These are phyloP conservation scores for Acanthamoeba quina DNA, from an alignment of 208 protist genomes.

Conservation along the genomic window DNA sequence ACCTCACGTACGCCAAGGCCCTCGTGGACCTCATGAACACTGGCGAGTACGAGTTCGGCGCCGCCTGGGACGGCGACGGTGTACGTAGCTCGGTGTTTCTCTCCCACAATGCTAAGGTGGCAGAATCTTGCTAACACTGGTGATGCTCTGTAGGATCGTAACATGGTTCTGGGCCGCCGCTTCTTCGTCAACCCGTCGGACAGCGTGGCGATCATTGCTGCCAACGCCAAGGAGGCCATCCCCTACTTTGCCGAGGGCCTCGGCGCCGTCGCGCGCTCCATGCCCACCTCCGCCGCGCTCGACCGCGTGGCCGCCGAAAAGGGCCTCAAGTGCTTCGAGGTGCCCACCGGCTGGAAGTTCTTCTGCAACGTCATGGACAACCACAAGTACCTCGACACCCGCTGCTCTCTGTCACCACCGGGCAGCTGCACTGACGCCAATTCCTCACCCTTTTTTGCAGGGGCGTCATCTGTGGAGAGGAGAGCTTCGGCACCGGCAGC, in stretches of 20 bases:
- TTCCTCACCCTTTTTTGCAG: not conserved
- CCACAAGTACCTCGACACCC: constrained; percentile 83
- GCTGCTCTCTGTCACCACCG: not conserved
- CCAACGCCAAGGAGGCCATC: constrained; percentile 92
- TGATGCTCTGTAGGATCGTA: constrained; percentile 92
- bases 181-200: constrained; percentile 99
- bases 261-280: constrained; percentile 95
- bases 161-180: constrained; percentile 97
- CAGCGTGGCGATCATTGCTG: constrained; percentile 97
- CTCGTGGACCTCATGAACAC: constrained; percentile 95
- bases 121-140: not conserved
- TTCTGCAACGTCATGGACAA: constrained; percentile 99
- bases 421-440: not conserved
- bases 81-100: constrained; percentile 14
- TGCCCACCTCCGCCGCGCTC: constrained; percentile 96
- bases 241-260: constrained; percentile 95
- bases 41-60: constrained; percentile 94
- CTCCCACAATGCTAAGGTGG: not conserved
- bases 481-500: constrained; percentile 98
- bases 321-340: constrained; percentile 92
- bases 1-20: constrained; percentile 97
- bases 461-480: constrained; percentile 97
- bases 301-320: constrained; percentile 86
- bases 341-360: constrained; percentile 99
- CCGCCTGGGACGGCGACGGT: constrained; percentile 97